Evolutionary conservation across 192 early-diverging fungal species (phyloP).

Genomic region (Thoreauomyces humboldtii): DNA sequence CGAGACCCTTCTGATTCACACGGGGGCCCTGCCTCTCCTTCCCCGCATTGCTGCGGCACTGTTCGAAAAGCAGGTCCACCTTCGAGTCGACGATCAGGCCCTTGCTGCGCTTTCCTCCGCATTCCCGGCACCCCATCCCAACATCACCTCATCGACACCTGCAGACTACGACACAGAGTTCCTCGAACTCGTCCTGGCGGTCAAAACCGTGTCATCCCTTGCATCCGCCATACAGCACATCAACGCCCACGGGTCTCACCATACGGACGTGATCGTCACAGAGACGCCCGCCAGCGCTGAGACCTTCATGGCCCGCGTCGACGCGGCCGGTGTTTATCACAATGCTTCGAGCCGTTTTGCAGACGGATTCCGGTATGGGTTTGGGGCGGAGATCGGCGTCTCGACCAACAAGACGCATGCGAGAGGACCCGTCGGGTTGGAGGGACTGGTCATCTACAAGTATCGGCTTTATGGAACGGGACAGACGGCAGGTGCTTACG

Average conservation of each 20-base stretch:
- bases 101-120: constrained; percentile 25
- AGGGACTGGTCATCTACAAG: constrained; percentile 98
- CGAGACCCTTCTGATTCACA: constrained; percentile 90
- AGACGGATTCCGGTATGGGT: constrained; percentile 98
- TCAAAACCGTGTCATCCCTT: constrained; percentile 71
- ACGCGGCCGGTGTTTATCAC: constrained; percentile 98
- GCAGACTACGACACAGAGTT: constrained; percentile 92
- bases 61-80: constrained; percentile 54
- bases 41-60: constrained; percentile 58
- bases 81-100: constrained; percentile 60
- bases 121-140: no score
- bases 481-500: constrained; percentile 79
- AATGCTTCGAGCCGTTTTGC: constrained; percentile 95
- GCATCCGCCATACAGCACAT: constrained; percentile 88
- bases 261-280: constrained; percentile 95
- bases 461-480: constrained; percentile 88
- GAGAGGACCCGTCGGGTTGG: constrained; percentile 94
- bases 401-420: constrained; percentile 99
- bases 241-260: constrained; percentile 89
- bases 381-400: constrained; percentile 97
- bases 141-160: no score
- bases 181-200: constrained; percentile 80
- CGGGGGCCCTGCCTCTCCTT: constrained; percentile 40
- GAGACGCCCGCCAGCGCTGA: constrained; percentile 69
- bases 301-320: constrained; percentile 86